Percentiles rank a stretch among this genome's conserved stretches.
phyloP scores from a whole-genome alignment of 345 rosid species.

The Heritiera fomes region DNA sequence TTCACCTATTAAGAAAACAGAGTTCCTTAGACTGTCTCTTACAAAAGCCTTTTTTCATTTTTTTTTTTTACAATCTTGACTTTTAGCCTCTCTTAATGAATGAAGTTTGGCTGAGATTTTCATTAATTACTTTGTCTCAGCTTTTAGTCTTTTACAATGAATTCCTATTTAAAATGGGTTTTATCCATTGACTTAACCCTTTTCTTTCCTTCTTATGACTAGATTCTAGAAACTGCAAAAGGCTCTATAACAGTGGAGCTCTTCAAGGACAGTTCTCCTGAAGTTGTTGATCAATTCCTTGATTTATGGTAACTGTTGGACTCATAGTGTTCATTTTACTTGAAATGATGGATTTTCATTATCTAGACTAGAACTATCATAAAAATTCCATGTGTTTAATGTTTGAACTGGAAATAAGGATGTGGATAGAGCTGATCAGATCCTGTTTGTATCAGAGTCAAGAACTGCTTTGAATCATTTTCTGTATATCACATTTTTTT shows the following conservation, averaged over 20 bases:
- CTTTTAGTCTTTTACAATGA: constrained; percentile 6
- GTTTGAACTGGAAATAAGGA: neutral
- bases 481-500: neutral
- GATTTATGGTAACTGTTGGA: constrained; percentile 47
- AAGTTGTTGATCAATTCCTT: constrained; percentile 66
- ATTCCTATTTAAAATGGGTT: neutral
- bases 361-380: neutral
- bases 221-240: constrained; percentile 67
- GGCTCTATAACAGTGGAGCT: constrained; percentile 69
- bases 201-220: constrained; percentile 21
- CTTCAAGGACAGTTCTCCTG: constrained; percentile 62
- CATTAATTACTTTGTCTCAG: neutral
- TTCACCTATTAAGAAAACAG: neutral
- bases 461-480: neutral
- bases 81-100: neutral
- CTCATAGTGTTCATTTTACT: neutral
- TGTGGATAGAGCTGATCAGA: neutral
- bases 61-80: neutral
- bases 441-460: neutral
- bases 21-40: constrained; percentile 1
- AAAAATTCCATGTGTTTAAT: neutral
- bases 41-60: neutral
- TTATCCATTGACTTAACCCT: neutral
- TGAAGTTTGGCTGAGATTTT: neutral
- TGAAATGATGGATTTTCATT: neutral